A percentile compares a stretch with the other conserved stretches of the same genome.
phyloP scores from a whole-genome alignment of 2,329 filamentous ascomycete species.

The Biscogniauxia mediterranea region DNA sequence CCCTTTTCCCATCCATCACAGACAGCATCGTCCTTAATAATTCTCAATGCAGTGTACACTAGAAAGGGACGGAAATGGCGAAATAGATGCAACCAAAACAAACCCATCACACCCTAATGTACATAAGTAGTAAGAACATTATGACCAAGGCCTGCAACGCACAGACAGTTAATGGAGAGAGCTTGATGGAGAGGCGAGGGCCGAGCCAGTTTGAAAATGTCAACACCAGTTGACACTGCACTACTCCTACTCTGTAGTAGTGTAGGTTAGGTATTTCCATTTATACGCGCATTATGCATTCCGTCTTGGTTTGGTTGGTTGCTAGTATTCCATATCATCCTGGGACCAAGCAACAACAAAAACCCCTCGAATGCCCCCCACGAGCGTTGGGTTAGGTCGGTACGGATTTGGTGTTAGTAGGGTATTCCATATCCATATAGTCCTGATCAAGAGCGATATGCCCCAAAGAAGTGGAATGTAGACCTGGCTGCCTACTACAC shows the following conservation, averaged over 20 bases:
- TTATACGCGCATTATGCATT: neutral
- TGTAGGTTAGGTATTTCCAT: neutral
- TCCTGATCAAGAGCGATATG: no score
- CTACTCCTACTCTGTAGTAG: no score
- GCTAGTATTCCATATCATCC: neutral
- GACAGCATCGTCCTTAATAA: neutral
- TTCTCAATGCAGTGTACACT: no score
- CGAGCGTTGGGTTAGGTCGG: neutral
- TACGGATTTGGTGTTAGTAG: no score
- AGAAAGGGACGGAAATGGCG: no score
- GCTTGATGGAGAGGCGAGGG: neutral
- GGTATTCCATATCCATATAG: no score
- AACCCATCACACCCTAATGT: neutral
- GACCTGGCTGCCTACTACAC: no score
- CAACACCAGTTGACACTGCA: neutral
- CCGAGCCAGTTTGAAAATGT: neutral
- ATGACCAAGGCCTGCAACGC: neutral
- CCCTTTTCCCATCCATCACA: neutral
- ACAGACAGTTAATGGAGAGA: neutral
- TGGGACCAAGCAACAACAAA: neutral
- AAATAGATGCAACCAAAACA: no score
- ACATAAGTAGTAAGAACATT: neutral
- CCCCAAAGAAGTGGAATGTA: no score
- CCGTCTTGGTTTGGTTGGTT: neutral
- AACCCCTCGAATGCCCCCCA: neutral